phyloP scores from a whole-genome alignment of 108 stramenopile genomes.

The Skeletonema grethae region DNA sequence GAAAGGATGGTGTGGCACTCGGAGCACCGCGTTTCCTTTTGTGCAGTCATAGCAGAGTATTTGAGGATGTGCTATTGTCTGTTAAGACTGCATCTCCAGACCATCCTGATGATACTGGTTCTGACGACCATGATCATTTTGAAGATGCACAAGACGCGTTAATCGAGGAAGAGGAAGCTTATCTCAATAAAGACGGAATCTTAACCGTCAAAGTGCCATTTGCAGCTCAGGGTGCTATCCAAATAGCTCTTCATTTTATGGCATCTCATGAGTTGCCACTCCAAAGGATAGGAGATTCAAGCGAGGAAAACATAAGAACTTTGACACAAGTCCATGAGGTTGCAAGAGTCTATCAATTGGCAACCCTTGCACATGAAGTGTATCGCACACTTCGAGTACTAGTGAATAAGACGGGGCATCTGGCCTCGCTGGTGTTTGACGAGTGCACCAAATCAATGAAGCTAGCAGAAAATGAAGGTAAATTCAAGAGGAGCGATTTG shows the following conservation, averaged over 20 bases:
- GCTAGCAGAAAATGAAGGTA: background rate
- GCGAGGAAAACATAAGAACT: slow-evolving; percentile 9
- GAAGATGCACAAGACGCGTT: slow-evolving; percentile 4
- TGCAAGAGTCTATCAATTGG: slow-evolving; percentile 7
- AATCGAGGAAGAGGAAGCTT: background rate
- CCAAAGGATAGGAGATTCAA: background rate
- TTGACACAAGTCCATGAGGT: slow-evolving; percentile 23
- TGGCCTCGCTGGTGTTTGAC: slow-evolving; percentile 21
- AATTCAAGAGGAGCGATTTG: slow-evolving; percentile 7
- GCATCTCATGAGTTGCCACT: slow-evolving; percentile 16
- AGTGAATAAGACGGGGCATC: slow-evolving; percentile 13
- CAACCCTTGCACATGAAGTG: slow-evolving; percentile 11
- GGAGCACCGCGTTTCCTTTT: slow-evolving; percentile 22
- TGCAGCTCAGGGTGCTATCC: slow-evolving; percentile 18
- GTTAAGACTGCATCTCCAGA: background rate
- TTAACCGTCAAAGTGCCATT: slow-evolving; percentile 10
- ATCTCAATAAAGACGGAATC: background rate
- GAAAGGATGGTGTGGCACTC: slow-evolving; percentile 6
- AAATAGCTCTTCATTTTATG: slow-evolving; percentile 16
- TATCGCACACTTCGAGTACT: slow-evolving; percentile 11
- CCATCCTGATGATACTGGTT: no score
- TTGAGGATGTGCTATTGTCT: slow-evolving; percentile 11
- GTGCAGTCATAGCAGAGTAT: slow-evolving; percentile 11
- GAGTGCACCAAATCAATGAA: slow-evolving; percentile 14
- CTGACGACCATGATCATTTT: slow-evolving; percentile 2